A percentile compares a stretch with the other conserved stretches of the same genome.
Conservation (phyloP, 768 basidiomycete genomes). For the Multifurca ochricompacta region DNA sequence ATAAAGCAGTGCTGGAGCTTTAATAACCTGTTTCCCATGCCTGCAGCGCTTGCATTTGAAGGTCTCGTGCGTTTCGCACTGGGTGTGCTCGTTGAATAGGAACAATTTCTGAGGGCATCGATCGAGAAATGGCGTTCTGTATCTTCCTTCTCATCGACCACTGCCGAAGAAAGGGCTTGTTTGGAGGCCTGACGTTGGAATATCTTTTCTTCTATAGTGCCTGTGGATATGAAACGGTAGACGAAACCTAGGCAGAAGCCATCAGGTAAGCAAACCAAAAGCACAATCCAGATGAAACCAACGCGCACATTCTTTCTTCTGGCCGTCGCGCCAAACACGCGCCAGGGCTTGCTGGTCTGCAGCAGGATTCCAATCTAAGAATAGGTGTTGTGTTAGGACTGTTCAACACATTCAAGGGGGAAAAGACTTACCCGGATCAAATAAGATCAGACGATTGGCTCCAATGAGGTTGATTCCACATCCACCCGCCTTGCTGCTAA, state of each 20-base stretch:
- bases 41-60: slow-evolving; percentile 94
- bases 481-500: slow-evolving; percentile 94
- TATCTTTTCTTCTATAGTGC: slow-evolving; percentile 98
- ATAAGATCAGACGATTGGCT: slow-evolving; percentile 90
- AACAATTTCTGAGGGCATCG: slow-evolving; percentile 89
- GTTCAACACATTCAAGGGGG: not conserved
- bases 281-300: not conserved
- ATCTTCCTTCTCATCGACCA: slow-evolving; percentile 95
- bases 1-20: slow-evolving; percentile 81
- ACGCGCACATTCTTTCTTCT: slow-evolving; percentile 94
- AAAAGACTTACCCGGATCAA: slow-evolving; percentile 77
- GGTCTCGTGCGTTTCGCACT: slow-evolving; percentile 94
- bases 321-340: slow-evolving; percentile 98
- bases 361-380: slow-evolving; percentile 92
- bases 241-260: slow-evolving; percentile 65
- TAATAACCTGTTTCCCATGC: slow-evolving; percentile 75
- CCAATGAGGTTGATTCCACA: slow-evolving; percentile 97
- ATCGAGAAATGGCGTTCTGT: slow-evolving; percentile 91
- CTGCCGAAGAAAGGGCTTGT: slow-evolving; percentile 94
- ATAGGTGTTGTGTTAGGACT: slow-evolving; percentile 1
- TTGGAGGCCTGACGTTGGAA: slow-evolving; percentile 97
- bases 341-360: slow-evolving; percentile 98
- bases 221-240: slow-evolving; percentile 95
- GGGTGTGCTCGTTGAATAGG: slow-evolving; percentile 77
- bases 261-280: not conserved